Base-by-base conservation (phyloP, 345 rosid genomes). In the Rubroshorea leprosula region DNA sequence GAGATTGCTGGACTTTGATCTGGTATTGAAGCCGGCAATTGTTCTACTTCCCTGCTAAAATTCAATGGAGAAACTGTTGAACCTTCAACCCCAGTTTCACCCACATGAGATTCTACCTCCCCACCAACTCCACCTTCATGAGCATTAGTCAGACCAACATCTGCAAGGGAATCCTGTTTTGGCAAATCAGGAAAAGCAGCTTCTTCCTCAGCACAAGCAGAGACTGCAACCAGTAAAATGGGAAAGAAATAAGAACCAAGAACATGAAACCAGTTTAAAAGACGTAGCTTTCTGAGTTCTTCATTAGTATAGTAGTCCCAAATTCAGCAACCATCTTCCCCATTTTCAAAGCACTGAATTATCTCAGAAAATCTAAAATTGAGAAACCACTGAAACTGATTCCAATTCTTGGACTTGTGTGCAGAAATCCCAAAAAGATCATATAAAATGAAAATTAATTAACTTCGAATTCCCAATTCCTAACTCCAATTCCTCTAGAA, bases 1-100 rank as follows among this genome's bases (percentile, higher is more conserved):
- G 82, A 57, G 55, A 48, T 51, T 22, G 75, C 54, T 54, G 85
- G 53, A 24, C 23, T 47, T 69, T 69, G 84, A 67, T 62, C 67
- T 25, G n/a, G 55, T 44, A 69, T 64, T 14, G 68, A 55, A 57
- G 61, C 23, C 6, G 51, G 63, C 27, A 79, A 38, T 19, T 68
- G 45, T 20, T 57, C 74, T 26, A 43, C 63, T 39, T 39, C 46
- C 55, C 56, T 66, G 52, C 27, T 41, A 23, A 63, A 58, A 54
- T 70, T 69, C 15, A 57, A 66, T 22, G 43, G 48, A 5, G 76
- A 60, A 64, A 55, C 55, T 57, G 56, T 60, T 5, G 65, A 39
- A 26, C 55, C 41, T 68, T 66, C 70, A 25, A 62, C 23, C 17
- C 39, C 24, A 6, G 50, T 52, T 35, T 4, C 65, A 41, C n/a